Base-by-base conservation (phyloP, 2,329 filamentous ascomycete species). In the Ophiostoma australiae region DNA sequence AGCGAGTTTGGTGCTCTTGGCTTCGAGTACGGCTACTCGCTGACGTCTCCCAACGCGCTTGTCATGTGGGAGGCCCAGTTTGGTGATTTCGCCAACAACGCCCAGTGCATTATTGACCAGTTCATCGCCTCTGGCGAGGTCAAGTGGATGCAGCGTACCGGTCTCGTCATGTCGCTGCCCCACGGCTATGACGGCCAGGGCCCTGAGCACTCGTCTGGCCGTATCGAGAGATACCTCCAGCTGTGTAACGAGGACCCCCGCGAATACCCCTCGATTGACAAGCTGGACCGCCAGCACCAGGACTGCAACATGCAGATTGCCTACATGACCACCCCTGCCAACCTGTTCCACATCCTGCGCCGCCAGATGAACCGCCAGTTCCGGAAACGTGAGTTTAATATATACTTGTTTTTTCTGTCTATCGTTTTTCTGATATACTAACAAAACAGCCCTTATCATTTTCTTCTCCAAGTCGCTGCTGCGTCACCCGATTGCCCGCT, bases 21-120 rank as follows among this genome's bases (percentile, higher is more conserved):
- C 70, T 99, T 99, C 80, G 95, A 99, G 82, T 99, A 99, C 78
- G 95, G 95, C 73, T 99, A 99, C 85, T 99, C 95, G 3, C 84
- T 99, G 73, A 97, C 94, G 37, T 98, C 95, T 39, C 95, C 95
- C 72, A 97, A 97, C 79, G 94, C 95, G 52, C 88, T 99, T 35
- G 94, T 99, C 76, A 97, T 99, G 89, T 99, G 95, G 95, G 95
- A 99, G 84, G 95, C 95, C 52, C 95, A 99, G 82, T 99, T 99
- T 78, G 95, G 95, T 85, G 95, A 99, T 82, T 99, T 99, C 78
- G 95, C 95, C 86, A 99, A 99, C 87, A 99, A 97, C 78, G 94
- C 95, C 63, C 95, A 99, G 83, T 97, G 93, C 80, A 96, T 99
- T 81, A 96, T 99, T 78, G 95, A 99, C 81, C 95, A 99, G 82